These are phyloP conservation scores for Rachicladosporium sp. DNA, from an alignment of 2,329 filamentous ascomycete genomes.

Conservation along the genomic window DNA sequence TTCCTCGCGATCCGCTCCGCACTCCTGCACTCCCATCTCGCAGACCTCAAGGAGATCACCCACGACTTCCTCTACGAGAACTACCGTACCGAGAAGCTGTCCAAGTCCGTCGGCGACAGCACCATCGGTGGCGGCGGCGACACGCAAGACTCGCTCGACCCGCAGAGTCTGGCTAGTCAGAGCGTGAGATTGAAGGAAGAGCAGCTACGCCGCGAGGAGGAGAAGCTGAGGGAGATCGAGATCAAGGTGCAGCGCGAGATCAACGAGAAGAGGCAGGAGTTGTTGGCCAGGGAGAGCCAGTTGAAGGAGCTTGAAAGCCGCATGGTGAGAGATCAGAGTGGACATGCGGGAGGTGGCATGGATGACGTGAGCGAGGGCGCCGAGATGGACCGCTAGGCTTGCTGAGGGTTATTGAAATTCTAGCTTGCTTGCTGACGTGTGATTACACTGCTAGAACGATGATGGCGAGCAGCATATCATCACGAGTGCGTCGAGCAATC, in stretches of 20 bases:
- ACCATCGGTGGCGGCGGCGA: constrained; percentile 46
- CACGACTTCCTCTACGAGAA: constrained; percentile 99
- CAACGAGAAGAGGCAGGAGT: constrained; percentile 98
- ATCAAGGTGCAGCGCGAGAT: constrained; percentile 99
- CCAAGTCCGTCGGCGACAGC: constrained; percentile 76
- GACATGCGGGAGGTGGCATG: constrained; percentile 1
- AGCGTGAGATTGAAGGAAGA: constrained; percentile 99
- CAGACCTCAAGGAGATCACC: constrained; percentile 97
- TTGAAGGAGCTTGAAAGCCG: constrained; percentile 96
- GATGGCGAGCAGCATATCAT: too few species aligned
- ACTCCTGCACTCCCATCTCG: constrained; percentile 91
- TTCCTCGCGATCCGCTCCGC: constrained; percentile 96
- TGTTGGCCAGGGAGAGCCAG: constrained; percentile 93
- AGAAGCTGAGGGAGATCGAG: constrained; percentile 99
- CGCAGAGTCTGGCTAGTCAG: constrained; percentile 90
- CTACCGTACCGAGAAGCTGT: constrained; percentile 99
- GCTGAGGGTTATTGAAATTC: too few species aligned
- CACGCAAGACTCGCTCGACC: constrained; percentile 64
- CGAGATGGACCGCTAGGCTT: background rate
- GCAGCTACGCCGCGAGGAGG: constrained; percentile 95
- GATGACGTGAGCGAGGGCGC: background rate
- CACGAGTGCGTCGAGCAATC: too few species aligned
- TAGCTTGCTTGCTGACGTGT: too few species aligned
- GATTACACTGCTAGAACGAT: too few species aligned
- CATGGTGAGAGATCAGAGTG: constrained; percentile 57